Evolutionary conservation across 2,329 filamentous ascomycete species (phyloP).

Genomic region (Cephalotrichum gorgonifer): DNA sequence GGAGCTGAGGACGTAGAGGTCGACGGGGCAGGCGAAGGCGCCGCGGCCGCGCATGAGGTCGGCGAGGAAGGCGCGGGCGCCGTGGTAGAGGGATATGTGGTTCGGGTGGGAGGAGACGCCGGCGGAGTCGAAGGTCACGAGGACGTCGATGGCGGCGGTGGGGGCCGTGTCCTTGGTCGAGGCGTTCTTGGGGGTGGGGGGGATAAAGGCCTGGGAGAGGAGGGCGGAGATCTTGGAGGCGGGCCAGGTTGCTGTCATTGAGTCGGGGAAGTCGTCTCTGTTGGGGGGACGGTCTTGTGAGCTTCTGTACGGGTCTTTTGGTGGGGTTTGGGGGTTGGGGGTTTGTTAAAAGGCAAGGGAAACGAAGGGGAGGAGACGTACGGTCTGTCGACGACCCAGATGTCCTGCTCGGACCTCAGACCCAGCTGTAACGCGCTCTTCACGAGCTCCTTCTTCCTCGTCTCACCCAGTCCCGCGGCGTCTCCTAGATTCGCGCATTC

Average conservation of each 20-base stretch:
- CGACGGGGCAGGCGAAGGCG: conserved; percentile 62
- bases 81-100: conserved; percentile 80
- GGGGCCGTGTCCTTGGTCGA: conserved; percentile 23
- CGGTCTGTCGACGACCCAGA: conserved; percentile 76
- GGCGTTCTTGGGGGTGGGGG: conserved; percentile 39
- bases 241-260: conserved; percentile 75
- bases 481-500: conserved; percentile 61
- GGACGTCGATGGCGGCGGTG: conserved; percentile 57
- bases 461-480: conserved; percentile 77
- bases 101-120: conserved; percentile 89
- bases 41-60: conserved; percentile 52
- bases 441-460: conserved; percentile 71
- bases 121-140: conserved; percentile 79
- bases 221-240: conserved; percentile 57
- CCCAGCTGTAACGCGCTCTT: conserved; percentile 72
- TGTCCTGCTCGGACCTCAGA: conserved; percentile 62
- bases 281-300: conserved; percentile 6
- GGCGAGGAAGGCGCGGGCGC: conserved; percentile 63
- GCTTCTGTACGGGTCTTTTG: too few relatives aligned
- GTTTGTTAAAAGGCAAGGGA: not conserved
- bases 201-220: conserved; percentile 64
- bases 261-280: conserved; percentile 71
- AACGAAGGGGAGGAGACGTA: conserved; percentile 23
- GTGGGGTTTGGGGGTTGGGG: not conserved
- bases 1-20: conserved; percentile 73